phyloP scores from a whole-genome alignment of 2,329 filamentous ascomycete species.

The Eurotiales sp. region DNA sequence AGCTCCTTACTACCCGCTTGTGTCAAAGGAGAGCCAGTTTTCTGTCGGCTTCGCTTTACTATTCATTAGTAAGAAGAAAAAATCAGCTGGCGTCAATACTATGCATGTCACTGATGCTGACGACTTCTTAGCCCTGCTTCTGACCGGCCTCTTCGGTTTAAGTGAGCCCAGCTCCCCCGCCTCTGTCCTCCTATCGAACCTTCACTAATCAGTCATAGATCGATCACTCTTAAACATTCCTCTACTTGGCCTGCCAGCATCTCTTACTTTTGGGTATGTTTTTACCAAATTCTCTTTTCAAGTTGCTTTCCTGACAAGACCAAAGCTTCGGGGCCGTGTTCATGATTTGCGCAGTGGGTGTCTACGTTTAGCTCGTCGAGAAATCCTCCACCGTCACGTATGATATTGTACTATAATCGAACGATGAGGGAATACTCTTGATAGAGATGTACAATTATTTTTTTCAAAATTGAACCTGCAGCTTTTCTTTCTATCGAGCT shows the following conservation, averaged over 20 bases:
- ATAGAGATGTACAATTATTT: conserved; percentile 21
- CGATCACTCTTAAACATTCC: conserved; percentile 74
- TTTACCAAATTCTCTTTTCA: background rate
- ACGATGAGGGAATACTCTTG: conserved; percentile 26
- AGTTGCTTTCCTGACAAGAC: background rate
- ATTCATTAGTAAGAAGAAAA: conserved; percentile 56
- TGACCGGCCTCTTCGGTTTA: conserved; percentile 77
- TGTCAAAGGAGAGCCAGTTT: conserved; percentile 83
- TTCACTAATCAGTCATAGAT: conserved; percentile 52
- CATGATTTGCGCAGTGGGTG: conserved; percentile 98
- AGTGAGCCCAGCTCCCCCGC: conserved; percentile 60
- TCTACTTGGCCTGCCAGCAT: conserved; percentile 78
- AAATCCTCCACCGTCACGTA: conserved; percentile 20
- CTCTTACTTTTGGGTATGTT: conserved; percentile 81
- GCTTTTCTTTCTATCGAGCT: conserved; percentile 16
- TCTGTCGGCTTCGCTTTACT: conserved; percentile 73
- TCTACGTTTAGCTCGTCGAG: conserved; percentile 72
- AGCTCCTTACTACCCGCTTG: conserved; percentile 73
- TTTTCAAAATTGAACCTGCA: conserved; percentile 22
- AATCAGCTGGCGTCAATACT: too few relatives aligned
- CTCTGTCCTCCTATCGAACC: background rate
- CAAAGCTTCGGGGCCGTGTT: conserved; percentile 89
- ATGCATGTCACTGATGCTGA: conserved; percentile 2
- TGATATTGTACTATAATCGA: conserved; percentile 35
- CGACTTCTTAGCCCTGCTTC: conserved; percentile 52